These are phyloP conservation scores for Stephania cephalantha DNA, from an alignment of 164 flowering plant species.

Conservation along the genomic window DNA sequence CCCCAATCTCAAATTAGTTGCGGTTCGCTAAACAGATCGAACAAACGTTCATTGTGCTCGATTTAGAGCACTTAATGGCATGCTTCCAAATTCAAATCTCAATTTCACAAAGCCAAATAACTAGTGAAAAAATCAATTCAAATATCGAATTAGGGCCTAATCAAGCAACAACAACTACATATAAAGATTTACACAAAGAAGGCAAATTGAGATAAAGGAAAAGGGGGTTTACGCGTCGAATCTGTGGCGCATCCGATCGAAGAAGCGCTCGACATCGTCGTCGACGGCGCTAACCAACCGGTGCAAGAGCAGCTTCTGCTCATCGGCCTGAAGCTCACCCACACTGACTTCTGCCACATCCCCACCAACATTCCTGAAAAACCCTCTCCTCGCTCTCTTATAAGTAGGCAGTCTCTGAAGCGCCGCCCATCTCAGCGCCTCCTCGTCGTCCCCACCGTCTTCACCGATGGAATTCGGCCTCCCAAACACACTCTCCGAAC, in stretches of 20 bases:
- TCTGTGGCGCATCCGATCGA: slow-evolving; percentile 57
- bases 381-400: slow-evolving; percentile 61
- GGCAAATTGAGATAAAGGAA: too few species aligned
- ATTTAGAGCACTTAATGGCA: too few species aligned
- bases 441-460: slow-evolving; percentile 60
- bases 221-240: slow-evolving; percentile 57
- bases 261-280: slow-evolving; percentile 57
- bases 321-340: slow-evolving; percentile 35
- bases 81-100: neutral
- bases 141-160: neutral
- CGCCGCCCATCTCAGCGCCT: slow-evolving; percentile 92
- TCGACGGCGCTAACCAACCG: slow-evolving; percentile 50
- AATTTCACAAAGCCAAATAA: neutral
- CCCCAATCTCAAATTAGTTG: neutral
- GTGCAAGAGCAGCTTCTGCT: slow-evolving; percentile 57
- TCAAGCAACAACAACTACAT: too few species aligned
- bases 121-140: neutral
- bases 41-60: too few species aligned
- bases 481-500: slow-evolving; percentile 55
- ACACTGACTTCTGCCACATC: slow-evolving; percentile 55
- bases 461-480: slow-evolving; percentile 60
- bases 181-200: too few species aligned
- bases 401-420: slow-evolving; percentile 87
- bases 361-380: slow-evolving; percentile 59
- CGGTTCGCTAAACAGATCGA: too few species aligned